Evolutionary conservation across 495 filamentous ascomycete species (phyloP).

Genomic region (Aspergillus taichungensis): DNA sequence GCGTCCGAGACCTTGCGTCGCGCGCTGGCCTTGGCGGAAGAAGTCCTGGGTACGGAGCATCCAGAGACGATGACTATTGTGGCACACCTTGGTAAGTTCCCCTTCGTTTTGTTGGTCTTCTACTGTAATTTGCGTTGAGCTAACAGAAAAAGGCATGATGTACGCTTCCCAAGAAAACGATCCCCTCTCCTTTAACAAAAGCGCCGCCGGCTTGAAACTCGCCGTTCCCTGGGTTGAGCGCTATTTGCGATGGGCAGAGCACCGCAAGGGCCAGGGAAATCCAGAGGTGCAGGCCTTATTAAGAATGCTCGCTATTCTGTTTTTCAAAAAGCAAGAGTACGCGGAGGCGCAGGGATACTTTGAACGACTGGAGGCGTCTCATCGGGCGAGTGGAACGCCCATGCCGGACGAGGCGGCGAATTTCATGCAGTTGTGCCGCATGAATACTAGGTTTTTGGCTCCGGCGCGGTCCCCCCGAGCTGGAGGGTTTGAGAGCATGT

Average conservation of each 20-base stretch:
- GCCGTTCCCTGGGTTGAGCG: constrained; percentile 24
- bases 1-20: constrained; percentile 28
- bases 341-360: constrained; percentile 21
- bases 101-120: too few species aligned
- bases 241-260: constrained; percentile 24
- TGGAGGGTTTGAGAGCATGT: too few species aligned
- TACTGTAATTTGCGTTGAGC: too few species aligned
- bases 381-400: constrained; percentile 2
- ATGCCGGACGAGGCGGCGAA: constrained; percentile 10
- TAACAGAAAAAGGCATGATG: constrained; percentile 12
- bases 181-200: constrained; percentile 4
- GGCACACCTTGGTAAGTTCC: constrained; percentile 18
- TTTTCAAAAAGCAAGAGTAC: constrained; percentile 18
- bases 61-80: constrained; percentile 23
- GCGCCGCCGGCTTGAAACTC: constrained; percentile 4
- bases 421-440: constrained; percentile 20
- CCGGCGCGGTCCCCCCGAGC: background rate
- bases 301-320: constrained; percentile 19
- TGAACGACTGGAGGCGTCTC: constrained; percentile 16
- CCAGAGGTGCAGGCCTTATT: constrained; percentile 19
- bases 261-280: constrained; percentile 14
- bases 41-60: constrained; percentile 21
- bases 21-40: constrained; percentile 26
- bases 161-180: constrained; percentile 15
- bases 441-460: constrained; percentile 15